Percentiles rank a stretch among this genome's conserved stretches.
Evolutionary conservation across 164 flowering plant genomes (phyloP).

Genomic region (Aristolochia californica): DNA sequence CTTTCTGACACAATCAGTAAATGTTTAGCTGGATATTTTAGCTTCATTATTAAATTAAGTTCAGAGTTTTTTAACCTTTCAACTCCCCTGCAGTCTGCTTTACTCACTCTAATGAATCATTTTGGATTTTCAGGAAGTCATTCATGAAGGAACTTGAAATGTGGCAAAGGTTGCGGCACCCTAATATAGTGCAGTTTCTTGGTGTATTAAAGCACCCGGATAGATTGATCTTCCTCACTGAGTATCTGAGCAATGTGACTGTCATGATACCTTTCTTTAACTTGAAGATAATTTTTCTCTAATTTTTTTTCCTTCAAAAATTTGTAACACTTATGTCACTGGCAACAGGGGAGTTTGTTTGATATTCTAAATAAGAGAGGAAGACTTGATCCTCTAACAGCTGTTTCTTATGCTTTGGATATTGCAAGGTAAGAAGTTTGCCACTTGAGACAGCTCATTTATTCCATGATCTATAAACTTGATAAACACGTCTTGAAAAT

Average conservation of each 20-base stretch:
- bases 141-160: conserved; percentile 44
- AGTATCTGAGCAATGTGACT: conserved; percentile 48
- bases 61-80: too few relatives aligned
- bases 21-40: too few relatives aligned
- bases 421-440: conserved; percentile 38
- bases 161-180: conserved; percentile 58
- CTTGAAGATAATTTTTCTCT: background rate
- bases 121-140: conserved; percentile 20
- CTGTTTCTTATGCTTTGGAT: conserved; percentile 47
- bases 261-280: background rate
- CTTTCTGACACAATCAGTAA: too few relatives aligned
- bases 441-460: too few relatives aligned
- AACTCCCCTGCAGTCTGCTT: too few relatives aligned
- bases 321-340: conserved; percentile 1
- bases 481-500: too few relatives aligned
- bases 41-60: too few relatives aligned
- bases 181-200: conserved; percentile 61
- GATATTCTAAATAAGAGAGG: conserved; percentile 44
- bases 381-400: conserved; percentile 38
- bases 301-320: background rate
- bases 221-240: conserved; percentile 48
- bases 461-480: too few relatives aligned
- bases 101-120: background rate
- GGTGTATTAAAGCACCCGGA: conserved; percentile 42
- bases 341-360: conserved; percentile 42